A percentile compares a stretch with the other conserved stretches of the same genome.
Conservation (phyloP, 208 protist species). For the Leishmania tarentolae region DNA sequence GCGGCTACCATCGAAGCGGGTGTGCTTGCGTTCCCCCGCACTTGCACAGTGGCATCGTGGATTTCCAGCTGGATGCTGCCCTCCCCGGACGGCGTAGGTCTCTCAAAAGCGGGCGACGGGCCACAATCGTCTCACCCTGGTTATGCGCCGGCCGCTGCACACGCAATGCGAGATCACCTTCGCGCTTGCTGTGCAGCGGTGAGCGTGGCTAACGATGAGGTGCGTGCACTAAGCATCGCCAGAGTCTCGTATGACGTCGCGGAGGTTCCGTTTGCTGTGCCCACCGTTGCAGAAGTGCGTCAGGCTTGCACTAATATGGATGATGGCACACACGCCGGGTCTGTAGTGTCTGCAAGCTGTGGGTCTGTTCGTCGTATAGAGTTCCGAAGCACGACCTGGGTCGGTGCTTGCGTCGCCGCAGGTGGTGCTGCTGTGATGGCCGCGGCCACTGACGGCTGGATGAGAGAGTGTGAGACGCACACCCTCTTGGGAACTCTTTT, state of each 20-base stretch:
- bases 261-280: conserved; percentile 6
- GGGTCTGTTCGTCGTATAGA: conserved; percentile 2
- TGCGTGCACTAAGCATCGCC: background rate
- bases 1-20: background rate
- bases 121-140: background rate
- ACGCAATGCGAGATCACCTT: conserved; percentile 22
- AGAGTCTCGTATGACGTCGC: background rate
- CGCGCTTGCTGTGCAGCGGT: conserved; percentile 23
- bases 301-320: background rate
- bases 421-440: conserved; percentile 12
- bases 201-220: background rate
- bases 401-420: conserved; percentile 24
- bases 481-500: conserved; percentile 15
- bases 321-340: too few species aligned
- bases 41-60: conserved; percentile 9
- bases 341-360: background rate
- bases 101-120: background rate
- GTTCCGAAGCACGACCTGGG: conserved; percentile 26
- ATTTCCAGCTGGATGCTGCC: conserved; percentile 9
- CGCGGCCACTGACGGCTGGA: conserved; percentile 1
- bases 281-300: background rate
- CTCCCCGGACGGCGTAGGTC: background rate
- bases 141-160: conserved; percentile 4
- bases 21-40: background rate
- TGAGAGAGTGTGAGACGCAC: conserved; percentile 13